Evolutionary conservation across 306 rosid species (phyloP).

Genomic region (Arachis hypogaea): DNA sequence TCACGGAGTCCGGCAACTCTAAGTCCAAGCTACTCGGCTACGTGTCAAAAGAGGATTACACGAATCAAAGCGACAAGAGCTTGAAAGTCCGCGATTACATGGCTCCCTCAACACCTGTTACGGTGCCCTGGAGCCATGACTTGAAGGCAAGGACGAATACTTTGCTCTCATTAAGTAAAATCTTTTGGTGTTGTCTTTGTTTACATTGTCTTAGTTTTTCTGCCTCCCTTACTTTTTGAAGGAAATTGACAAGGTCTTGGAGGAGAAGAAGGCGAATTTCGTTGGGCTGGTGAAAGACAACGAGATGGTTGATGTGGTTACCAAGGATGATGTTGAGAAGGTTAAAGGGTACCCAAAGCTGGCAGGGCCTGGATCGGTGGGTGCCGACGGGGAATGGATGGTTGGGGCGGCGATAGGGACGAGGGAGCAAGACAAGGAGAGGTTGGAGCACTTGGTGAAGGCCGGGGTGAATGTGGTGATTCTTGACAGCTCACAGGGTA

Average conservation of each 20-base stretch:
- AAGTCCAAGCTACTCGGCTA: constrained; percentile 62
- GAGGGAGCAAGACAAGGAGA: constrained; percentile 79
- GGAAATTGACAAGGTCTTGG: constrained; percentile 42
- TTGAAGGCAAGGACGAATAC: constrained; percentile 19
- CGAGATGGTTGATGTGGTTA: constrained; percentile 64
- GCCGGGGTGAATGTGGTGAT: constrained; percentile 84
- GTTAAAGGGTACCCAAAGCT: constrained; percentile 68
- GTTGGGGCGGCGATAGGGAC: constrained; percentile 92
- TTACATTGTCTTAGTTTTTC: too few species aligned
- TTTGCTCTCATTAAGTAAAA: too few species aligned
- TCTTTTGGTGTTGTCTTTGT: too few species aligned
- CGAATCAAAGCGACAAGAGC: constrained; percentile 45
- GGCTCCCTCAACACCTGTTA: constrained; percentile 39
- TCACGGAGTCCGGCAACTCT: constrained; percentile 59
- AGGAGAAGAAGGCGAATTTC: constrained; percentile 41
- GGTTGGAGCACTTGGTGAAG: constrained; percentile 75
- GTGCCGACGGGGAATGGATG: constrained; percentile 71
- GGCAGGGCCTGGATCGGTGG: constrained; percentile 67
- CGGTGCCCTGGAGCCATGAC: constrained; percentile 58
- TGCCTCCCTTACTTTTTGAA: too few species aligned
- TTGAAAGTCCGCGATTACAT: constrained; percentile 52
- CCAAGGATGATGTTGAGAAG: constrained; percentile 71
- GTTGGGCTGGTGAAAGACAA: constrained; percentile 54
- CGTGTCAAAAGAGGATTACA: constrained; percentile 58
- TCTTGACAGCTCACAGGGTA: constrained; percentile 94